Percentiles rank a stretch among this genome's conserved stretches.
Conservation (phyloP, 2,329 filamentous ascomycete genomes). For the Cadophora gregata region DNA sequence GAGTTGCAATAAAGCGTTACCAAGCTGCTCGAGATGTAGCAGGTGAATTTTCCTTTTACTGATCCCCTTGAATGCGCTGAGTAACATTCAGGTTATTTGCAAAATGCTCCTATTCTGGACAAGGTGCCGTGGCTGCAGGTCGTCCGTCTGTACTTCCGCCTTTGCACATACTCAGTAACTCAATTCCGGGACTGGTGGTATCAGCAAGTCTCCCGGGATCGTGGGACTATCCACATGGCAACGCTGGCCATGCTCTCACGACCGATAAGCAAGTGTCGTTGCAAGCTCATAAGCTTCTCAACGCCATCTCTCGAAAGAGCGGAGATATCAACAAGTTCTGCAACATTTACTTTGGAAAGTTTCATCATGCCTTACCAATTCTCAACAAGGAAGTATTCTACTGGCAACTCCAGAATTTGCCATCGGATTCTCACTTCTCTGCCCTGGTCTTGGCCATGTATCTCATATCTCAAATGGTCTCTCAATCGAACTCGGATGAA, state of each 20-base stretch:
- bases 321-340: conserved; percentile 17
- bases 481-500: not conserved
- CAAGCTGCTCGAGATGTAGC: conserved; percentile 28
- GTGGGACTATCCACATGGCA: conserved; percentile 8
- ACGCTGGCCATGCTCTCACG: not conserved
- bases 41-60: conserved; percentile 16
- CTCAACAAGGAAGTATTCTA: conserved; percentile 28
- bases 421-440: conserved; percentile 28
- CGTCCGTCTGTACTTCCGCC: not conserved
- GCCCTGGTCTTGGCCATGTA: conserved; percentile 25
- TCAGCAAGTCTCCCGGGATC: not conserved
- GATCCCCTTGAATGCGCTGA: not conserved
- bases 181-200: not conserved
- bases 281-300: conserved; percentile 22
- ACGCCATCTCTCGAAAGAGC: conserved; percentile 22
- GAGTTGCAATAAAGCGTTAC: conserved; percentile 29
- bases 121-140: not conserved
- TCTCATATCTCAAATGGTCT: conserved; percentile 22
- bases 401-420: conserved; percentile 19
- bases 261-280: conserved; percentile 25
- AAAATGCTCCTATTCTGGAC: conserved; percentile 28
- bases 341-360: conserved; percentile 27
- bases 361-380: conserved; percentile 26
- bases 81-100: conserved; percentile 19
- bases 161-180: not conserved